Base-by-base conservation (phyloP, 2,329 filamentous ascomycete species). In the Colletotrichum sp. region DNA sequence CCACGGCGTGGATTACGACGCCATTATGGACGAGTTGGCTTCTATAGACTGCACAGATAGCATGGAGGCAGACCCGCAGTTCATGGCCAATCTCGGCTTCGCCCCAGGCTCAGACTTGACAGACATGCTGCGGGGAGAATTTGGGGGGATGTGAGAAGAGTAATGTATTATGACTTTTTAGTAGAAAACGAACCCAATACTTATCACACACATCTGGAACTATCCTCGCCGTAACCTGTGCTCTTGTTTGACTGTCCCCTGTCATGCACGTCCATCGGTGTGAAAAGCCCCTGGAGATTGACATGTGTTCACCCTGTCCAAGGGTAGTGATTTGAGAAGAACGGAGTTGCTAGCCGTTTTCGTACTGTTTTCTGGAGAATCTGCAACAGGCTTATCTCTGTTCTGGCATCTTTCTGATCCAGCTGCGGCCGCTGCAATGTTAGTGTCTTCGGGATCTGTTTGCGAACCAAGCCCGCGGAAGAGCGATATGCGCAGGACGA, bases 21-120 rank as follows among this genome's bases (percentile, higher is more conserved):
- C 88, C 4, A 86, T 90, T n/a, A 80, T 90, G 60, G 88, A 90
- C 69, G 88, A 90, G 70, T 83, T 90, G 32, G 87, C 87, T 21
- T 88, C 88, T n/a, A 86, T 89, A 55, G 88, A 90, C 75, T 87
- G 86, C 78, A 83, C 84, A 1, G 88, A 89, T 69, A 84, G 85
- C 44, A 83, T 90, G 60, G 89, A 90, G 30, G 87, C 88, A 15
- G 91, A 93, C 77, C 87, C 90, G 3, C 90, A 92, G 77, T 93
- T 93, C 79, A 92, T 93, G 91, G 88, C 91, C 60, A 93, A 93
- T 78, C 85, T 94, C 24, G 92, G 92, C 0, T 93, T 93, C 80
- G 91, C 89, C 2, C 92, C 92, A 0, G 92, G 92, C 30, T 89
- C 90, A 39, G 91, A 92, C 73, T 85, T 93, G 66, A 87, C 88